Base-by-base conservation (phyloP, 2,329 filamentous ascomycete genomes). In the Colletotrichum graminicola region DNA sequence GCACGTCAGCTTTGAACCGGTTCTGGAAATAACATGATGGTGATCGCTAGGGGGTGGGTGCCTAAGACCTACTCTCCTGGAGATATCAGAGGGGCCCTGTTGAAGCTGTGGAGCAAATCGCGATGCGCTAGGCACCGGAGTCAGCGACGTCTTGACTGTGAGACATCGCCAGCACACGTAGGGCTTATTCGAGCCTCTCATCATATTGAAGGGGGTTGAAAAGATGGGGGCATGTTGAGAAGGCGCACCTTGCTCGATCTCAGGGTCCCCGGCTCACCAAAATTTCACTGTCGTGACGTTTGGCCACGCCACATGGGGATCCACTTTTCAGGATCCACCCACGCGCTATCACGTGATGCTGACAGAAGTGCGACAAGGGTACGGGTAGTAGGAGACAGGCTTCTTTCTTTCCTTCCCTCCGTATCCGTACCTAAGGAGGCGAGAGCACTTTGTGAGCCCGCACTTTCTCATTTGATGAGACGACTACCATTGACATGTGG, bases 111-210 rank as follows among this genome's bases (percentile, higher is more conserved):
- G 59, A 34, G 54, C 29, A n/a, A 57, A 66, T 54, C 68, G 29
- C 66, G 63, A 51, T 62, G 71, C 26, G 59, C 54, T 11, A 47
- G 41, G 39, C 34, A 36, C 59, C n/a, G 45, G 12, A 34, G 52
- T 5, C 26, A 55, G 21, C 10, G 66, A 21, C 5, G 59, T 18
- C n/a, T 43, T 64, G n/a, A 52, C 75, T 3, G 74, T 65, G 43
- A 80, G 67, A 65, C 79, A 83, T 67, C 75, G 77, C 76, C 79
- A 77, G 68, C 81, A 82, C 36, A 81, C 73, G 65, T 78, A 80
- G n/a, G 77, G 76, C 32, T 73, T 75, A 59, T 74, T 74, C 54
- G 79, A 74, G 34, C 73, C 75, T 62, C 76, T 76, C 64, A 83
- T 73, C 78, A 81, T 83, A 34, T 65, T 74, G 69, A 43, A 43